Evolutionary conservation across 2,329 filamentous ascomycete species (phyloP).

Genomic region (Scedosporium dehoogii): DNA sequence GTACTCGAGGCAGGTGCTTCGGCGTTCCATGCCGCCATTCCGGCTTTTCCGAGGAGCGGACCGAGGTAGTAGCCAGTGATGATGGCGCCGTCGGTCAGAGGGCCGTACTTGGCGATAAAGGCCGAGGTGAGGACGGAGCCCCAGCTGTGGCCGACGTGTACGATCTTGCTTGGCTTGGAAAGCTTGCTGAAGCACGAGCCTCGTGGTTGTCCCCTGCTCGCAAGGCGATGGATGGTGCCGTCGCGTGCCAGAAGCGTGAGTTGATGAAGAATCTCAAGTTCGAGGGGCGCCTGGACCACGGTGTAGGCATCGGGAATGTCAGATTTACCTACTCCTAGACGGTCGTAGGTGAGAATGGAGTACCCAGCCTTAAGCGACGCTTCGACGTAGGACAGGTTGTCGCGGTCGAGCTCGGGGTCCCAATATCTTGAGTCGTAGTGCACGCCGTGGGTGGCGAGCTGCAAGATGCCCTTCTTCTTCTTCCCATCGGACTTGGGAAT

Average conservation of each 20-base stretch:
- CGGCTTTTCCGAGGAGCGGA: constrained; percentile 10
- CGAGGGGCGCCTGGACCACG: constrained; percentile 25
- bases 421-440: constrained; percentile 34
- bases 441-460: constrained; percentile 27
- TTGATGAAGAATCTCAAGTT: constrained; percentile 25
- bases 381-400: constrained; percentile 46
- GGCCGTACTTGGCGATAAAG: constrained; percentile 36
- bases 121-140: constrained; percentile 42
- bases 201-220: neutral
- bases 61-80: constrained; percentile 38
- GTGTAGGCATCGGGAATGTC: constrained; percentile 26
- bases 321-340: constrained; percentile 43
- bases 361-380: constrained; percentile 40
- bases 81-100: constrained; percentile 40
- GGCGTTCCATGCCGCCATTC: constrained; percentile 12
- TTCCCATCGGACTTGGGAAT: constrained; percentile 7
- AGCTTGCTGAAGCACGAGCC: neutral
- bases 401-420: constrained; percentile 40
- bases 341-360: constrained; percentile 44
- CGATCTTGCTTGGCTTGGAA: constrained; percentile 23
- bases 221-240: constrained; percentile 17
- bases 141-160: constrained; percentile 50
- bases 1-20: constrained; percentile 13
- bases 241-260: constrained; percentile 25
- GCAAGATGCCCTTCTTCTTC: constrained; percentile 15